A percentile compares a stretch with the other conserved stretches of the same genome.
These are phyloP conservation scores for Ampelocalamus luodianensis DNA, from an alignment of 176 grass and related monocot species.

Conservation along the genomic window DNA sequence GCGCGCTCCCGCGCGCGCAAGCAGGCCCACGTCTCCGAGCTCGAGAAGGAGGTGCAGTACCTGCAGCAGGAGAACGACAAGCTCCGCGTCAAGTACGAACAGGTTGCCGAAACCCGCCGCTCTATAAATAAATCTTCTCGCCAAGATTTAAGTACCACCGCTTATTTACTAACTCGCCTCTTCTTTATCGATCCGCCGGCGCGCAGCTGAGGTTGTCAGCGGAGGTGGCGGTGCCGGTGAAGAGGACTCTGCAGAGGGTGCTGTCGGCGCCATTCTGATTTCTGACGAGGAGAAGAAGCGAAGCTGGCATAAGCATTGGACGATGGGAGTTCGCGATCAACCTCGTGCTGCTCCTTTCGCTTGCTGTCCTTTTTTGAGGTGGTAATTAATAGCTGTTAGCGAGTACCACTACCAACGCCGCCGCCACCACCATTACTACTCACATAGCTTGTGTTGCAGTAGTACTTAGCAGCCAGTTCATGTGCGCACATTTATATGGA, in stretches of 20 bases:
- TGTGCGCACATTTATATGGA: not conserved
- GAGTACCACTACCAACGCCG: not conserved
- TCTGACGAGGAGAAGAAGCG: not conserved
- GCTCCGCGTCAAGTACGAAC: slow-evolving; percentile 51
- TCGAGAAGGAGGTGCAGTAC: slow-evolving; percentile 51
- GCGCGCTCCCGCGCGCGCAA: slow-evolving; percentile 73
- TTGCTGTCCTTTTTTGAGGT: not conserved
- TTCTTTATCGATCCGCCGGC: not conserved
- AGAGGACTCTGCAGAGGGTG: slow-evolving; percentile 51
- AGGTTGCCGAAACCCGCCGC: slow-evolving; percentile 26
- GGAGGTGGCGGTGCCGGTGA: slow-evolving; percentile 48
- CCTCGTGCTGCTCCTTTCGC: not conserved
- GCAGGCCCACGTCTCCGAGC: slow-evolving; percentile 52
- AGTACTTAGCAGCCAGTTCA: not conserved
- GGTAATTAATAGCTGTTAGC: not conserved
- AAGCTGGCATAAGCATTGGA: not conserved
- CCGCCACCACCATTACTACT: not conserved
- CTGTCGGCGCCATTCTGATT: slow-evolving; percentile 58
- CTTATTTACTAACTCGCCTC: not conserved
- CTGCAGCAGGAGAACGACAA: slow-evolving; percentile 55
- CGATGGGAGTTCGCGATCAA: not conserved
- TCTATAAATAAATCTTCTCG: not conserved
- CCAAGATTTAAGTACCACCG: not conserved
- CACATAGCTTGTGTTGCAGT: slow-evolving; percentile 8
- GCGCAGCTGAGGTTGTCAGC: slow-evolving; percentile 43